Percentiles rank a stretch among this genome's conserved stretches.
phyloP scores from a whole-genome alignment of 208 protist species.

The Trypanosoma congolense region DNA sequence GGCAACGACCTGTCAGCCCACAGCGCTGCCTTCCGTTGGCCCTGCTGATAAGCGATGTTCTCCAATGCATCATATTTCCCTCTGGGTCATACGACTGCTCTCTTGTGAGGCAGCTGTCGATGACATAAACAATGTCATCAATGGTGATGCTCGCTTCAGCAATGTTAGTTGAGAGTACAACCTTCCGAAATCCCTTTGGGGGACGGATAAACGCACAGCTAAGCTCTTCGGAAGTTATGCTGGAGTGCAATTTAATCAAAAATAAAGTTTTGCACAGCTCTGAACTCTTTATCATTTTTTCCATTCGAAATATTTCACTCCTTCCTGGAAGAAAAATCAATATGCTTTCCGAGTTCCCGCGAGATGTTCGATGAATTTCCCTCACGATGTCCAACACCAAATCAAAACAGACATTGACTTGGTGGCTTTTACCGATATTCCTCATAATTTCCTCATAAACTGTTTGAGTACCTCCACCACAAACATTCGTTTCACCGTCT shows the following conservation, averaged over 20 bases:
- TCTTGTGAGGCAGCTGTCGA: conserved; percentile 94
- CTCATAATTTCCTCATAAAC: conserved; percentile 61
- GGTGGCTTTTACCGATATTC: conserved; percentile 48
- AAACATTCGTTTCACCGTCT: conserved; percentile 3
- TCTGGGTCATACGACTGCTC: conserved; percentile 78
- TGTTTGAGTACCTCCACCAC: conserved; percentile 6
- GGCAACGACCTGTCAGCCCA: conserved; percentile 90
- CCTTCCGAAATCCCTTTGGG: conserved; percentile 74
- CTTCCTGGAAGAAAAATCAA: conserved; percentile 90
- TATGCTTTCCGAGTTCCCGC: conserved; percentile 58
- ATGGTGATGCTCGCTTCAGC: conserved; percentile 97
- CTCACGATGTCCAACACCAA: conserved; percentile 58
- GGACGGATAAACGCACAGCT: conserved; percentile 87
- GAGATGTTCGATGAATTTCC: conserved; percentile 40
- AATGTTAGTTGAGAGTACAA: conserved; percentile 96
- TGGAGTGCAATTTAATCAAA: conserved; percentile 87
- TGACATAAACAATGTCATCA: conserved; percentile 93
- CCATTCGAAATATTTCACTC: conserved; percentile 76
- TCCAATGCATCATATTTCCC: conserved; percentile 69
- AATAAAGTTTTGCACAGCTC: conserved; percentile 44
- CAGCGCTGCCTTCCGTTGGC: conserved; percentile 85
- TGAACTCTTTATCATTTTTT: conserved; percentile 43
- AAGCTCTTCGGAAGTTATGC: conserved; percentile 84
- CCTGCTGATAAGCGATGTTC: conserved; percentile 69
- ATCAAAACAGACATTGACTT: conserved; percentile 68